Conservation (phyloP, 257 asterid species). For the Osmanthus fragrans region DNA sequence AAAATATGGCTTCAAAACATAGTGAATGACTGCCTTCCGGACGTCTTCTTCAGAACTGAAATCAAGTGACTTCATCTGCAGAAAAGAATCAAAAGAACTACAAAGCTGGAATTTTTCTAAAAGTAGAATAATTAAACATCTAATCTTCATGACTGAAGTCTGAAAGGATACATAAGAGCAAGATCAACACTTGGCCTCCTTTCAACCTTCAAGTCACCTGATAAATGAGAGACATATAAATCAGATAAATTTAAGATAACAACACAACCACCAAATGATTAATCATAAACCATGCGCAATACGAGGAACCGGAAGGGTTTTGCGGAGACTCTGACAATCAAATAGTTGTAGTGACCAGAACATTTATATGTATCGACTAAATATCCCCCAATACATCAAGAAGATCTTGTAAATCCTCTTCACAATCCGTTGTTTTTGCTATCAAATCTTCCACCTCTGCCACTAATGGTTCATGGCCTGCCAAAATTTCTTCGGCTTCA, state of each 20-base stretch:
- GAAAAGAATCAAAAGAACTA: neutral
- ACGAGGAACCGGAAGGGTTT: neutral
- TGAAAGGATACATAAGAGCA: neutral
- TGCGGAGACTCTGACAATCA: neutral
- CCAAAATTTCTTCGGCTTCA: conserved; percentile 35
- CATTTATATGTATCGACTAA: neutral
- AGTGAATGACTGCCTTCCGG: neutral
- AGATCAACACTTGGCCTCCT: neutral
- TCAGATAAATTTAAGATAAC: neutral
- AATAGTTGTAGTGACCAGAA: neutral
- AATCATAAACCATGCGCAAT: neutral
- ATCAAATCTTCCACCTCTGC: conserved; percentile 64
- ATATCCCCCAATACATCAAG: neutral
- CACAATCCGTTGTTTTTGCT: conserved; percentile 59
- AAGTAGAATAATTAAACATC: neutral
- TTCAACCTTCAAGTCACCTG: neutral
- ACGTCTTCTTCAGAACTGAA: neutral
- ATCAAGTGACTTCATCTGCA: neutral
- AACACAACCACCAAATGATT: neutral
- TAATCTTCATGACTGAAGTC: neutral
- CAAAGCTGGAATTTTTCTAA: neutral
- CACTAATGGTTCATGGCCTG: conserved; percentile 35
- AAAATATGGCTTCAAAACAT: neutral
- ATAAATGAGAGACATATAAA: neutral
- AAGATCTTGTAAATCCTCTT: conserved; percentile 43